Evolutionary conservation across 2,329 filamentous ascomycete species (phyloP), one percentile per base, ranked within the genome.

Genomic region (Alternaria novae-zelandiae): DNA sequence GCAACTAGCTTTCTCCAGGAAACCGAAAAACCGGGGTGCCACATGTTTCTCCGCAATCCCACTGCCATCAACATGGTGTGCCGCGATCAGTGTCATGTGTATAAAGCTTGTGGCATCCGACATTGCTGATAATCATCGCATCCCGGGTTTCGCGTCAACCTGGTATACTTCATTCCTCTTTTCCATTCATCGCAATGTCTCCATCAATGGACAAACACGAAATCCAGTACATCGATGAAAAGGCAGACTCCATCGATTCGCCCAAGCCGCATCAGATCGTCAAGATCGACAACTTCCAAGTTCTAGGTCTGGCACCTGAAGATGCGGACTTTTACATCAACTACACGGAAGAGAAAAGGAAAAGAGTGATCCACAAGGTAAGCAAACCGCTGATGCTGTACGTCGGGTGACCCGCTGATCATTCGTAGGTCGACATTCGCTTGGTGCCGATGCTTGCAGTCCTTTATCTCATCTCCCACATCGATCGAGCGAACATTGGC

Each of bases 401-500:
- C 28, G 15, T 13, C 12, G 9, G 17, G 20, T 57, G 15, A 56
- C 6, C 5, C 3, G 25, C 12, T 30, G 20, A 46, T 23, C 11
- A 23, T 10, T 23, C 13, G 4, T n/a, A 70, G 66, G 65, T 75
- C 4, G 73, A 75, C 23, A 54, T 74, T 4, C 69, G 73, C 20
- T 57, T 75, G 3, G 68, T 75, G 70, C 82, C 83, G 2, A 81
- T 79, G 57, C 64, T 82, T 11, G 80, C 78, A 61, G 67, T 76
- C 7, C 81, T 84, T 74, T 84, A 83, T 49, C 80, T 78, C 6
- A 75, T 79, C 53, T 78, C 77, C n/a, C 77, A 79, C 54, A 83
- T 89, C 41, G 88, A 90, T 70, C 83, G 87, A 36, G 88, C 88
- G 75, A 89, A 90, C 76, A 89, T 91, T 63, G 88, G 88, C 28